phyloP scores from a whole-genome alignment of 345 rosid genomes.

The Camelina hispida region DNA sequence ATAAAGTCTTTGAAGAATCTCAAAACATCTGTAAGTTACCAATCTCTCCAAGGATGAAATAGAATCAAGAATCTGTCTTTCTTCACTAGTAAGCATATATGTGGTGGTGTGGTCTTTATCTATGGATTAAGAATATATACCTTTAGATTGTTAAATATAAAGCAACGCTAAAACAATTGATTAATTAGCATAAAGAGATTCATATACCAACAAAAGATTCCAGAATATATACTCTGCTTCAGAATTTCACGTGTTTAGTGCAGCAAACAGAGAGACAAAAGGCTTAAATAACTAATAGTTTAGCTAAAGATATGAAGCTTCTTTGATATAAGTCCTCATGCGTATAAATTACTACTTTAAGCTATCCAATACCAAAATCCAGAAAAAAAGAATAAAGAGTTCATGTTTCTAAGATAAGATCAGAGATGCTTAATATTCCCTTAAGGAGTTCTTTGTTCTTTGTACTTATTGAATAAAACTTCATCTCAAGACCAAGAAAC shows the following conservation, averaged over 20 bases:
- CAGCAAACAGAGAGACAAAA: slow-evolving; percentile 27
- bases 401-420: slow-evolving; percentile 10
- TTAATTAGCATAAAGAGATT: slow-evolving; percentile 36
- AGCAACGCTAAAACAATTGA: slow-evolving; percentile 12
- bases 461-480: slow-evolving; percentile 4
- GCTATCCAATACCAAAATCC: slow-evolving; percentile 29
- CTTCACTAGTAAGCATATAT: slow-evolving; percentile 44
- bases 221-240: slow-evolving; percentile 29
- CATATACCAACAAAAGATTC: slow-evolving; percentile 37
- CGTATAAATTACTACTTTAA: slow-evolving; percentile 15
- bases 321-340: slow-evolving; percentile 33
- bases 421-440: slow-evolving; percentile 18
- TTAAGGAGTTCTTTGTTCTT: not conserved
- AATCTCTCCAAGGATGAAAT: slow-evolving; percentile 24
- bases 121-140: slow-evolving; percentile 45
- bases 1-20: slow-evolving; percentile 31
- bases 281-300: slow-evolving; percentile 15
- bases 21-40: slow-evolving; percentile 34
- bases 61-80: slow-evolving; percentile 44
- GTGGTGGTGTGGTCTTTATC: slow-evolving; percentile 42
- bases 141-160: slow-evolving; percentile 37
- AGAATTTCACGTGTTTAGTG: slow-evolving; percentile 38
- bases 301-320: slow-evolving; percentile 35
- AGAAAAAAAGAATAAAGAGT: slow-evolving; percentile 27
- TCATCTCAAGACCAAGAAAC: not conserved